These are phyloP conservation scores for Phytophthora chlamydospora DNA, from an alignment of 352 stramenopile species.

Conservation along the genomic window DNA sequence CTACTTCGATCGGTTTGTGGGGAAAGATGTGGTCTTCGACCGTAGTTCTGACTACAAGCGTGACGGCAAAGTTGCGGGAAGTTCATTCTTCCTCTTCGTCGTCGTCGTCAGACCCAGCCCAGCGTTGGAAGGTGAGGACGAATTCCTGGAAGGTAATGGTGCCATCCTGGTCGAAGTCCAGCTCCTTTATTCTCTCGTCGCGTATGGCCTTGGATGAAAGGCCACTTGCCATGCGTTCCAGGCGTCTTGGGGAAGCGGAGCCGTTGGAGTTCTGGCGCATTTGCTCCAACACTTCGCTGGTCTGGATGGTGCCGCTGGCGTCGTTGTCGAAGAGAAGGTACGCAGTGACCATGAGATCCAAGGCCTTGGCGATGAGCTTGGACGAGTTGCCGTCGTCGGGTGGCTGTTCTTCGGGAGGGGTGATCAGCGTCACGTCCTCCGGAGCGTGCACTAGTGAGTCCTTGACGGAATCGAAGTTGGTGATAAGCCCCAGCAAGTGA, in stretches of 20 bases:
- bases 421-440: conserved; percentile 43
- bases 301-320: conserved; percentile 82
- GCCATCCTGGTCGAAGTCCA: conserved; percentile 88
- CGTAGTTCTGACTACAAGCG: neutral
- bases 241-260: conserved; percentile 28
- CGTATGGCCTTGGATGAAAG: conserved; percentile 67
- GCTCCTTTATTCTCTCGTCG: conserved; percentile 84
- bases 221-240: conserved; percentile 62
- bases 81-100: conserved; percentile 27
- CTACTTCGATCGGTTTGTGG: conserved; percentile 11
- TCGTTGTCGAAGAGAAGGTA: conserved; percentile 89
- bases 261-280: conserved; percentile 63
- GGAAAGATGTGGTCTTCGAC: conserved; percentile 7
- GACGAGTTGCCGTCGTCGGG: conserved; percentile 41
- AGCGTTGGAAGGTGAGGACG: conserved; percentile 88
- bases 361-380: conserved; percentile 65
- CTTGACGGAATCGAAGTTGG: conserved; percentile 65
- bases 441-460: conserved; percentile 36
- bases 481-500: conserved; percentile 83
- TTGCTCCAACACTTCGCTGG: conserved; percentile 67
- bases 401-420: conserved; percentile 30
- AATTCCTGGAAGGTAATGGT: conserved; percentile 92
- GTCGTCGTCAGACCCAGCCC: conserved; percentile 68
- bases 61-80: neutral
- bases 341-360: conserved; percentile 85